These are phyloP conservation scores for Paraphaeosphaeria minitans DNA, from an alignment of 2,329 filamentous ascomycete species.

Conservation along the genomic window DNA sequence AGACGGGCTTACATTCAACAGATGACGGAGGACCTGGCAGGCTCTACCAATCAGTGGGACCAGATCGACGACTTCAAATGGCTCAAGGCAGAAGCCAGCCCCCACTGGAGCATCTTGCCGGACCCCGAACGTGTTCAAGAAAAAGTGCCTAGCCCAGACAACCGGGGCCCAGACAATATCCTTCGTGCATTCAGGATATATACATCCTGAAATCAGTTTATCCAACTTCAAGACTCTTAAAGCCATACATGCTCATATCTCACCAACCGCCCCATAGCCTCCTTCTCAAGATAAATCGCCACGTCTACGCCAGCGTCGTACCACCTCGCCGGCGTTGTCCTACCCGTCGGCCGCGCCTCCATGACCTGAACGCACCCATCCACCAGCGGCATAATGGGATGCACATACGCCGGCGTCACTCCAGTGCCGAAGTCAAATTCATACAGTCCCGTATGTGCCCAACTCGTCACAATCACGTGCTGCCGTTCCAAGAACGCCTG, in stretches of 20 bases:
- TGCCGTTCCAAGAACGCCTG: constrained; percentile 3
- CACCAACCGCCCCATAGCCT: constrained; percentile 1
- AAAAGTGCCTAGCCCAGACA: constrained; percentile 52
- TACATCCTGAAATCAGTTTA: neutral
- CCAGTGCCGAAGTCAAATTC: neutral
- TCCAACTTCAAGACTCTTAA: neutral
- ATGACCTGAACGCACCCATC: constrained; percentile 8
- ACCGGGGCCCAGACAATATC: constrained; percentile 22
- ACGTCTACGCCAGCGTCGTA: constrained; percentile 6
- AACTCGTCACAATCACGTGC: constrained; percentile 6
- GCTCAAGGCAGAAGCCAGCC: constrained; percentile 83
- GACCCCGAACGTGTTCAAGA: constrained; percentile 64
- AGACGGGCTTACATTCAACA: constrained; percentile 21
- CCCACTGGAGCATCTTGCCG: constrained; percentile 80
- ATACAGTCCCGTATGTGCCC: constrained; percentile 5
- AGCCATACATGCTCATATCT: neutral
- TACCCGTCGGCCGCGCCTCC: neutral
- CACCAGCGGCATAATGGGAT: constrained; percentile 6
- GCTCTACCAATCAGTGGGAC: constrained; percentile 73
- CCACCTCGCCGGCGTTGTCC: neutral
- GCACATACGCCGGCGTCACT: neutral
- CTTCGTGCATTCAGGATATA: constrained; percentile 15
- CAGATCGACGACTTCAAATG: constrained; percentile 98
- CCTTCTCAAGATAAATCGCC: constrained; percentile 5
- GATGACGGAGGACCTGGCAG: constrained; percentile 24